Percentiles rank a stretch among this genome's conserved stretches.
Conservation (phyloP, 164 flowering plant species). For the Aristolochia californica region DNA sequence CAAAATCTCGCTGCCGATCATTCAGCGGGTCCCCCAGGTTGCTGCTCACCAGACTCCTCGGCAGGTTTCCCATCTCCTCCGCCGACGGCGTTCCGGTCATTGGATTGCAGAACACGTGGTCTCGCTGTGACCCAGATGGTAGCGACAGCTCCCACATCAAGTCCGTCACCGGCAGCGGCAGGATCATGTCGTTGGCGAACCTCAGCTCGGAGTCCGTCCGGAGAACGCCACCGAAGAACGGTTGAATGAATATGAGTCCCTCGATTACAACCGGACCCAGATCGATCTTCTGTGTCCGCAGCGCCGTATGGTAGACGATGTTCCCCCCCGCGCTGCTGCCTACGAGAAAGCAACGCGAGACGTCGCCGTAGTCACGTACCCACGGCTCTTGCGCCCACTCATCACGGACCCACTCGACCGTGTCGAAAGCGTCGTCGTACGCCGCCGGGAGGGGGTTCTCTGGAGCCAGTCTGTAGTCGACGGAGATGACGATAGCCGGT, state of each 20-base stretch:
- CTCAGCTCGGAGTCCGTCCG: constrained; percentile 47
- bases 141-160: constrained; percentile 43
- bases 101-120: constrained; percentile 48
- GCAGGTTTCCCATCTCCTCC: constrained; percentile 30
- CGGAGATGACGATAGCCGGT: constrained; percentile 24
- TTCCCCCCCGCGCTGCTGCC: constrained; percentile 63
- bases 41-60: constrained; percentile 25
- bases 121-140: constrained; percentile 43
- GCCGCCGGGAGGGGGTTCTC: constrained; percentile 56
- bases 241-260: constrained; percentile 44
- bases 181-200: constrained; percentile 15
- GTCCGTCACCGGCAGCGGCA: constrained; percentile 32
- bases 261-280: constrained; percentile 25
- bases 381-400: constrained; percentile 24
- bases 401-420: constrained; percentile 22
- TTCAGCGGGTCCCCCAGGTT: constrained; percentile 1
- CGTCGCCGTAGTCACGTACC: constrained; percentile 37
- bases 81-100: background rate
- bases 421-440: constrained; percentile 40
- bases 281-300: constrained; percentile 24
- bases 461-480: constrained; percentile 50
- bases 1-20: background rate
- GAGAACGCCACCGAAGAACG: constrained; percentile 39
- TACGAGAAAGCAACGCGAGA: constrained; percentile 38
- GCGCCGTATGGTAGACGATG: constrained; percentile 39